phyloP scores from a whole-genome alignment of 2,329 filamentous ascomycete genomes.

The Fusarium sp. region DNA sequence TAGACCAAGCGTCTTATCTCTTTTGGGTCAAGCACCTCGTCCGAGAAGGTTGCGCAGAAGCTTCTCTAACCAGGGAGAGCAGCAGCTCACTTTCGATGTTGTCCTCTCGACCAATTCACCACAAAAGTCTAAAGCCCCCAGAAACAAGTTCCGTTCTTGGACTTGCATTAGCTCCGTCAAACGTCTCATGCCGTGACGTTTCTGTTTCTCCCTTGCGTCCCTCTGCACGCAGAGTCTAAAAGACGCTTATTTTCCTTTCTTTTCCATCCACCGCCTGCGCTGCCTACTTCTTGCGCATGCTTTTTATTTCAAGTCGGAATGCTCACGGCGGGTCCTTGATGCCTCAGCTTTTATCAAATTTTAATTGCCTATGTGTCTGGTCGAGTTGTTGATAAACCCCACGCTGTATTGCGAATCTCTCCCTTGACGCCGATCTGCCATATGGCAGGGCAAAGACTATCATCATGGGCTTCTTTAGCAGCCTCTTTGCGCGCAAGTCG shows the following conservation, averaged over 20 bases:
- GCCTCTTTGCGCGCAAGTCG: conserved; percentile 41
- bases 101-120: not conserved
- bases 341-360: conserved; percentile 20
- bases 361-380: not conserved
- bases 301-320: conserved; percentile 30
- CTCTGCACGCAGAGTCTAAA: conserved; percentile 38
- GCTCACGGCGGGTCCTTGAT: conserved; percentile 35
- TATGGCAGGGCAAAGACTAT: conserved; percentile 38
- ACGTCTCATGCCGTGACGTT: conserved; percentile 20
- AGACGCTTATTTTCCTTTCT: conserved; percentile 19
- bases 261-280: not conserved
- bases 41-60: conserved; percentile 19
- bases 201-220: conserved; percentile 1
- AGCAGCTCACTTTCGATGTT: conserved; percentile 10
- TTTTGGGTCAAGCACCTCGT: conserved; percentile 19
- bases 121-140: conserved; percentile 14
- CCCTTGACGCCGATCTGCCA: conserved; percentile 13
- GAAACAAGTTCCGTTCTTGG: not conserved
- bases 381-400: not conserved
- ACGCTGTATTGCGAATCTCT: not conserved
- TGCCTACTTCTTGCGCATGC: not conserved
- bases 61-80: conserved; percentile 24
- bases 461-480: conserved; percentile 49
- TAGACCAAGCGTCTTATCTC: conserved; percentile 23
- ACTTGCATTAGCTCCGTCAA: conserved; percentile 28